Percentiles rank a stretch among this genome's conserved stretches.
Conservation (phyloP, 1,284 basidiomycete genomes). For the Vanrija sp. region DNA sequence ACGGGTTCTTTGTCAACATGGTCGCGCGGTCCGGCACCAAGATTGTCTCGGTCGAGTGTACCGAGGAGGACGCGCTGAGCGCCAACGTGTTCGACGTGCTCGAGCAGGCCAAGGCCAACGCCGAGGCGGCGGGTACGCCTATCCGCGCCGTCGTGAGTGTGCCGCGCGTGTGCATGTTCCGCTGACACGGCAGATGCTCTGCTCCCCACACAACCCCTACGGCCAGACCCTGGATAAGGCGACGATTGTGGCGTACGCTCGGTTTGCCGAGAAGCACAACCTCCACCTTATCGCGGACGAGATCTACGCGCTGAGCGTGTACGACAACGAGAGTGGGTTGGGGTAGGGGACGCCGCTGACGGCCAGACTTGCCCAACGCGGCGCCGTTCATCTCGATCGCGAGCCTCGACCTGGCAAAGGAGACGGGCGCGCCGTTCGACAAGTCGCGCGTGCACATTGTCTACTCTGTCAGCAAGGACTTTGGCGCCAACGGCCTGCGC, state of each 20-base stretch:
- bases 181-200: slow-evolving; percentile 33
- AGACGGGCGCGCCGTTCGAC: slow-evolving; percentile 44
- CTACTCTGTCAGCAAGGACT: slow-evolving; percentile 48
- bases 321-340: slow-evolving; percentile 33
- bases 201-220: slow-evolving; percentile 51
- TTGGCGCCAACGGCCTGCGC: slow-evolving; percentile 50
- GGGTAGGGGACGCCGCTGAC: neutral
- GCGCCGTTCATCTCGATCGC: slow-evolving; percentile 47
- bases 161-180: no score
- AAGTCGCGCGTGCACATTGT: slow-evolving; percentile 44
- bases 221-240: slow-evolving; percentile 44
- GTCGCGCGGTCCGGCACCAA: slow-evolving; percentile 3
- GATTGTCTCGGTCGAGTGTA: slow-evolving; percentile 8
- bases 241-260: slow-evolving; percentile 47
- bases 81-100: slow-evolving; percentile 5
- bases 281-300: slow-evolving; percentile 50
- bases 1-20: slow-evolving; percentile 33
- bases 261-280: slow-evolving; percentile 49
- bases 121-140: slow-evolving; percentile 12
- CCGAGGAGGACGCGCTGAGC: slow-evolving; percentile 1
- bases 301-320: slow-evolving; percentile 50
- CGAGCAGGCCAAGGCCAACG: slow-evolving; percentile 20
- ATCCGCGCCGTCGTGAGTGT: slow-evolving; percentile 35
- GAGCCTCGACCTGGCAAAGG: slow-evolving; percentile 46
- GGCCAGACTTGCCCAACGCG: slow-evolving; percentile 27